Percentiles rank a stretch among this genome's conserved stretches.
phyloP scores from a whole-genome alignment of 179 eudicot species.

The Beta macrorhiza region DNA sequence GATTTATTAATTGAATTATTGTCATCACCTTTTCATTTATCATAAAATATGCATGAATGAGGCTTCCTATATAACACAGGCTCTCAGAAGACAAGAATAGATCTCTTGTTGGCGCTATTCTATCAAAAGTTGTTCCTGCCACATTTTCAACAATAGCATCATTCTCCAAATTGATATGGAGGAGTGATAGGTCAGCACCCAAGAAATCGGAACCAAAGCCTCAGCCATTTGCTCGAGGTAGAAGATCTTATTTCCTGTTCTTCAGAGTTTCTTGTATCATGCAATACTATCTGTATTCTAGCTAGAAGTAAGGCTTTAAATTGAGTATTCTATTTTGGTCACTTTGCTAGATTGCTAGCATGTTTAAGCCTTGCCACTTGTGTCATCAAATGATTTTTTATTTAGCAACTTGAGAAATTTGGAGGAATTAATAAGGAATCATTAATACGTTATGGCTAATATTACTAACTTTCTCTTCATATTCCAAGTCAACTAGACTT shows the following conservation, averaged over 20 bases:
- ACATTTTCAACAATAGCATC: constrained; percentile 90
- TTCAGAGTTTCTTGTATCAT: neutral
- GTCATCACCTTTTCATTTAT: neutral
- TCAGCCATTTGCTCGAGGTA: constrained; percentile 90
- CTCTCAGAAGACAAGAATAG: constrained; percentile 86
- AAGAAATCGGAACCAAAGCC: constrained; percentile 71
- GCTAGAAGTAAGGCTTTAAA: neutral
- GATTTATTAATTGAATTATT: neutral
- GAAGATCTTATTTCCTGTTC: neutral
- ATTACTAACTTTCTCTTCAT: neutral
- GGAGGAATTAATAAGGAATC: neutral
- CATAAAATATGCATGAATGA: constrained; percentile 6
- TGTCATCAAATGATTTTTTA: neutral
- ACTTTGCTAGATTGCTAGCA: neutral
- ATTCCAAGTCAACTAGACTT: neutral
- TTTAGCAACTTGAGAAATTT: neutral
- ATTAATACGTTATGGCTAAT: neutral
- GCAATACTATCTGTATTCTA: neutral
- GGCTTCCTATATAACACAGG: constrained; percentile 39
- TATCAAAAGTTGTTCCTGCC: constrained; percentile 93
- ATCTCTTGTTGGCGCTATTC: constrained; percentile 87
- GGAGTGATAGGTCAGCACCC: constrained; percentile 52
- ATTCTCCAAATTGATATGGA: constrained; percentile 81
- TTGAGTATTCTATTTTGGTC: neutral
- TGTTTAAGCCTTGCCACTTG: neutral